Percentiles rank a stretch among this genome's conserved stretches.
phyloP scores from a whole-genome alignment of 768 basidiomycete species.

The Leccinum arenicola region DNA sequence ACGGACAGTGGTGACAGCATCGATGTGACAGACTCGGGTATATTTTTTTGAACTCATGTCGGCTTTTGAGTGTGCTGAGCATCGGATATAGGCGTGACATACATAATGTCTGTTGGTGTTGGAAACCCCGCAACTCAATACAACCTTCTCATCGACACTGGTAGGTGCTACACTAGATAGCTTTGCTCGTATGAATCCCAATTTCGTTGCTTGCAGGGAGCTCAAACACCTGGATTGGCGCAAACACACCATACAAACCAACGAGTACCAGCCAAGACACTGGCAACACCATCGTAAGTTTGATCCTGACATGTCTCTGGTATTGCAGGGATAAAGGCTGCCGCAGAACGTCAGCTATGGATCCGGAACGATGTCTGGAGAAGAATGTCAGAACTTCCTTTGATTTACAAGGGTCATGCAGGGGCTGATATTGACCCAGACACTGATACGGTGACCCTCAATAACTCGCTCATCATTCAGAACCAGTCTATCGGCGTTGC shows the following conservation, averaged over 20 bases:
- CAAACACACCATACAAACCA: constrained; percentile 41
- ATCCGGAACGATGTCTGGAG: constrained; percentile 51
- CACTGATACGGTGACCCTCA: constrained; percentile 46
- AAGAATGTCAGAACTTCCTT: constrained; percentile 40
- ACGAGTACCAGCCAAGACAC: constrained; percentile 46
- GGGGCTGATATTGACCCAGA: constrained; percentile 29
- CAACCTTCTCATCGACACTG: constrained; percentile 57
- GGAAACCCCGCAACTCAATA: constrained; percentile 49
- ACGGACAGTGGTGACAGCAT: constrained; percentile 31
- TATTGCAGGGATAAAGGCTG: not conserved
- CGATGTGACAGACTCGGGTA: constrained; percentile 56
- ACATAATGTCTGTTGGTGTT: constrained; percentile 50
- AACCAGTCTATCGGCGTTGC: constrained; percentile 50
- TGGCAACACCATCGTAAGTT: constrained; percentile 35
- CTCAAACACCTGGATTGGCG: constrained; percentile 59
- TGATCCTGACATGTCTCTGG: not conserved
- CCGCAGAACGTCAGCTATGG: constrained; percentile 51
- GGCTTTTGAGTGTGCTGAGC: not conserved
- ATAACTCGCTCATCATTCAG: constrained; percentile 38
- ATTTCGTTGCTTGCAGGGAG: constrained; percentile 28
- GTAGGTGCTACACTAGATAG: constrained; percentile 25
- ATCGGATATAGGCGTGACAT: constrained; percentile 42
- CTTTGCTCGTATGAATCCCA: not conserved
- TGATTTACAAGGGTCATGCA: not conserved
- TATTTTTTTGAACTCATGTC: not conserved